Evolutionary conservation across 352 stramenopile species (phyloP), one percentile per base, ranked within the genome.

Genomic region (Pythium dissimile): DNA sequence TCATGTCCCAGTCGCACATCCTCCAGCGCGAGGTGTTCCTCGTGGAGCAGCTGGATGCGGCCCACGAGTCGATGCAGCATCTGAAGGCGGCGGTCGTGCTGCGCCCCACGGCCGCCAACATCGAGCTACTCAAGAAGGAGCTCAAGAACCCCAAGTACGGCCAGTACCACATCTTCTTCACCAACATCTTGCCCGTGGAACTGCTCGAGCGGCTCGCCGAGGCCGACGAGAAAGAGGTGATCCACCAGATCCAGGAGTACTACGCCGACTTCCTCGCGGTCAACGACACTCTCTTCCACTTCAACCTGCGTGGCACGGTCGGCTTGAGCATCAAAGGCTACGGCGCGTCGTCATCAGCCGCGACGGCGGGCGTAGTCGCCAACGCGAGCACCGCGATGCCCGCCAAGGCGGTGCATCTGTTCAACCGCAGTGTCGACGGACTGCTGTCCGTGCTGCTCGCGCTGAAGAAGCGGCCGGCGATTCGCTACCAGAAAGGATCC

Each of bases 121-220:
- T 98, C 26, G 92, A 97, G 62, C 67, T 97, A 37, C 75, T 99
- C 21, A 83, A 77, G 34, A 70, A 78, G 15, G 97, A 99, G 76
- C 75, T 99, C 13, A 84, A 89, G 56, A 71, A 80, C 41, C 96
- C 97, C 23, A 95, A 98, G 60, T 99, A 98, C 71, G 79, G 84
- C 2, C 94, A 99, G 75, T 99, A 99, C 77, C 96, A 99, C 74
- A 83, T 99, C 46, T 99, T 99, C 72, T 99, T 99, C 75, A 95
- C 89, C 31, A 99, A 98, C 54, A 98, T 99, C 55, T 53, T 99
- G 35, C 77, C 94, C 30, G 72, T 95, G 2, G 90, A 97, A 27
- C 69, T 97, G 34, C 77, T 99, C 13, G 83, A 98, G 66, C 77
- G 97, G n/a, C 73, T 99, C 44, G 97, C 97, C 0, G 89, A 98